A percentile compares a stretch with the other conserved stretches of the same genome.
Evolutionary conservation across 805 yeast genomes (phyloP).

Genomic region (Lipomyces spencermartinsiae): DNA sequence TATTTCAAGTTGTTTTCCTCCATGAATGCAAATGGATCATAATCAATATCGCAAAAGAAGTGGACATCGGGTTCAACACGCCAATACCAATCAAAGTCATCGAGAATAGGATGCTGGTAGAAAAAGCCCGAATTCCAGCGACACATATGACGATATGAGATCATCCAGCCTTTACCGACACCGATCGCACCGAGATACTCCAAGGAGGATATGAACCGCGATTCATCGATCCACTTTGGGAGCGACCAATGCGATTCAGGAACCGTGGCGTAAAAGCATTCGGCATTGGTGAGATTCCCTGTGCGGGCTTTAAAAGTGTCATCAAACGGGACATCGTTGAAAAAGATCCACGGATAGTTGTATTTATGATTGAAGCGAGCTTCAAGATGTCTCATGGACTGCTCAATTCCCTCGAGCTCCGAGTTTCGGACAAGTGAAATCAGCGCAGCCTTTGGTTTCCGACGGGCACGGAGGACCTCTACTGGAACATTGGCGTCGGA

Average conservation of each 20-base stretch:
- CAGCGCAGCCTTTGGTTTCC: slow-evolving; percentile 49
- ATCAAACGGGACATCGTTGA: slow-evolving; percentile 71
- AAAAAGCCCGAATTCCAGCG: slow-evolving; percentile 79
- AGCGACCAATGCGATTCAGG: slow-evolving; percentile 70
- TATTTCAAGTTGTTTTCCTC: slow-evolving; percentile 72
- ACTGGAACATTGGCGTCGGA: slow-evolving; percentile 33
- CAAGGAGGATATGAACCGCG: slow-evolving; percentile 34
- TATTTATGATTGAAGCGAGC: slow-evolving; percentile 67
- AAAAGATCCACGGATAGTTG: slow-evolving; percentile 80
- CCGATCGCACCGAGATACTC: slow-evolving; percentile 44
- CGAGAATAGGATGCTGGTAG: slow-evolving; percentile 65
- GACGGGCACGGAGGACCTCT: slow-evolving; percentile 31
- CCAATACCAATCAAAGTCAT: slow-evolving; percentile 77
- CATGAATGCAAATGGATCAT: slow-evolving; percentile 83
- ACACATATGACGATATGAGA: slow-evolving; percentile 76
- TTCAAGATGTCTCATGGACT: slow-evolving; percentile 68
- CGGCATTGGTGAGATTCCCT: slow-evolving; percentile 62
- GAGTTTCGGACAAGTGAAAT: slow-evolving; percentile 69
- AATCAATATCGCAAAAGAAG: slow-evolving; percentile 76
- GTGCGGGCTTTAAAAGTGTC: slow-evolving; percentile 63
- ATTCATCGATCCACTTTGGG: slow-evolving; percentile 67
- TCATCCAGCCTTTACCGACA: slow-evolving; percentile 69
- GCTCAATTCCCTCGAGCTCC: slow-evolving; percentile 64
- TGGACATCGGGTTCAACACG: slow-evolving; percentile 88
- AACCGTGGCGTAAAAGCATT: slow-evolving; percentile 60